Evolutionary conservation across 129 eudicot species (phyloP), one percentile per base, ranked within the genome.

Genomic region (Tagetes patula): DNA sequence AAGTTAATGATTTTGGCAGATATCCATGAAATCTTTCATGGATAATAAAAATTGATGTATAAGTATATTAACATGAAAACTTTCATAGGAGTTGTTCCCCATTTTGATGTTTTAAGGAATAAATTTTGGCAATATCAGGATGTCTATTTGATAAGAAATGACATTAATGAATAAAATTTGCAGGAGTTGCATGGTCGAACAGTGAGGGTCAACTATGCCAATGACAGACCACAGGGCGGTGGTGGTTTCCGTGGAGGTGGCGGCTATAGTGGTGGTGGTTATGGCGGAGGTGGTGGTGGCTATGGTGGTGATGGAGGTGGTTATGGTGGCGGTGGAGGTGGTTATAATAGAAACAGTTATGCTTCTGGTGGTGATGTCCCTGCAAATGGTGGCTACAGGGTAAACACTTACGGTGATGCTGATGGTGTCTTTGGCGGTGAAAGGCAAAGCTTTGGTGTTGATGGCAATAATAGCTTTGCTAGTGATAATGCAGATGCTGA

Each of bases 111-210:
- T 0, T 6, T 20, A n/a, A 20, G 52, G 13, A 41, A 65, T 65
- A 41, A 40, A 3, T 8, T 41, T 41, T 41, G 68, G n/a, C 36
- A 8, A 41, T 65, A 27, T 27, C 3, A 41, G 0, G 38, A 42
- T 42, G 6, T 20, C 42, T 30, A 3, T 39, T 40, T 71, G 2
- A 12, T 54, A 55, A 36, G 45, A 40, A 43, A 3, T 64, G 61
- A 27, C 27, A 43, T 8, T 48, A 4, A 2, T 56, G 55, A 9
- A 69, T 31, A 65, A 75, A 66, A 30, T 10, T 64, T 77, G 33
- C 85, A 90, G 99, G 96, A 94, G 1, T 85, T 94, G 67, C 86
- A 90, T 43, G 99, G 97, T 27, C 91, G 97, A 32, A 71, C 32
- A 37, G 74, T 94, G 58, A 77, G 84, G 63, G 99, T 94, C 69